Percentiles rank a stretch among this genome's conserved stretches.
Evolutionary conservation across 2,329 filamentous ascomycete species (phyloP).

Genomic region (Fusarium heterosporum): DNA sequence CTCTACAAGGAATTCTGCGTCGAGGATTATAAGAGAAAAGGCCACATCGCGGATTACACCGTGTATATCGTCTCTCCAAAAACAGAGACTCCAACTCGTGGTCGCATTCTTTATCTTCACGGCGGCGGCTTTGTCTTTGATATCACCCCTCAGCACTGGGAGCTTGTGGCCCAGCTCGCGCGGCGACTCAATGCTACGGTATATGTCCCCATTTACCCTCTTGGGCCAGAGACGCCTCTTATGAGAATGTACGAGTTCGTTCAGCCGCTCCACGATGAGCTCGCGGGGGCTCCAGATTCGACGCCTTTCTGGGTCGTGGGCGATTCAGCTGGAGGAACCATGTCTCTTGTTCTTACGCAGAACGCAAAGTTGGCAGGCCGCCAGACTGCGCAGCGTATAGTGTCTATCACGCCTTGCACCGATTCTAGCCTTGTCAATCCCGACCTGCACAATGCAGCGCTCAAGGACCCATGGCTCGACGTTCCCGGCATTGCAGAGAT

Average conservation of each 20-base stretch:
- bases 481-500: slow-evolving; percentile 45
- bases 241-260: slow-evolving; percentile 50
- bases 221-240: slow-evolving; percentile 50
- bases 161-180: slow-evolving; percentile 44
- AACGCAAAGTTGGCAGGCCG: slow-evolving; percentile 43
- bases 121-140: slow-evolving; percentile 50
- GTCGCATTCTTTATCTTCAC: slow-evolving; percentile 50
- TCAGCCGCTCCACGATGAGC: slow-evolving; percentile 50
- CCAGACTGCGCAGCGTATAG: slow-evolving; percentile 45
- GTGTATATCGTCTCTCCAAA: slow-evolving; percentile 51
- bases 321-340: slow-evolving; percentile 50
- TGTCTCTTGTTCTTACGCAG: slow-evolving; percentile 50
- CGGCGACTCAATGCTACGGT: slow-evolving; percentile 49
- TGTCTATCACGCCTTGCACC: slow-evolving; percentile 49
- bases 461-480: slow-evolving; percentile 48
- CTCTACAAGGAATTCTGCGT: slow-evolving; percentile 46
- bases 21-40: slow-evolving; percentile 40
- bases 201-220: slow-evolving; percentile 50
- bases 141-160: slow-evolving; percentile 48
- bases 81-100: slow-evolving; percentile 46
- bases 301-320: slow-evolving; percentile 49
- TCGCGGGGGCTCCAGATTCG: slow-evolving; percentile 45
- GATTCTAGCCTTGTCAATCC: slow-evolving; percentile 48
- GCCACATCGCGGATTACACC: slow-evolving; percentile 22
- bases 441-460: slow-evolving; percentile 41